Conservation (phyloP, 169 alveolate genomes). For the Babesia bovis region DNA sequence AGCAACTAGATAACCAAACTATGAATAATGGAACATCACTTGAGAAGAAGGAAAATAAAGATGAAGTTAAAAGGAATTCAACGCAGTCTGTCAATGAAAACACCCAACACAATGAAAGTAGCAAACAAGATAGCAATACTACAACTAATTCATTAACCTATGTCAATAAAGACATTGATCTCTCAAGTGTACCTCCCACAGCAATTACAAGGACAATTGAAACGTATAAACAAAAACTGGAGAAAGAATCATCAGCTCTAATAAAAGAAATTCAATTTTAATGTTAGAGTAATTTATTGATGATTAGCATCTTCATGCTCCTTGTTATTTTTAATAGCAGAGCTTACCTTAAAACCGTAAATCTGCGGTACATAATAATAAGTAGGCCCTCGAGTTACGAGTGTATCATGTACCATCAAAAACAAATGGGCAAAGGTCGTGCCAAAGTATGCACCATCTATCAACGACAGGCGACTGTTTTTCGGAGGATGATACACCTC, state of each 20-base stretch:
- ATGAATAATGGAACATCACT: not conserved
- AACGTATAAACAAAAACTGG: conserved; percentile 26
- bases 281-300: not conserved
- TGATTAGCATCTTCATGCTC: conserved; percentile 1
- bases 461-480: conserved; percentile 69
- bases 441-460: conserved; percentile 93
- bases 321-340: conserved; percentile 41
- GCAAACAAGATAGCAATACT: not conserved
- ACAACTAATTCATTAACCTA: conserved; percentile 16
- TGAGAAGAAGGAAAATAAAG: conserved; percentile 1
- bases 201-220: conserved; percentile 55
- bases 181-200: conserved; percentile 50
- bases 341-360: conserved; percentile 63
- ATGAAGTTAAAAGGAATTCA: not conserved
- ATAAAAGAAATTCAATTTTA: not conserved
- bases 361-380: conserved; percentile 68
- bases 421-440: conserved; percentile 89
- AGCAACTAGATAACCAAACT: not conserved
- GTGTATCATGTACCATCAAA: conserved; percentile 60
- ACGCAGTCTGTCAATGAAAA: not conserved
- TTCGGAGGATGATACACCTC: conserved; percentile 83
- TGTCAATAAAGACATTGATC: no score
- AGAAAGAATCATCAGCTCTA: conserved; percentile 37
- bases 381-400: conserved; percentile 69
- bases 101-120: not conserved